Evolutionary conservation across 1,139 yeast species (phyloP), one percentile per base, ranked within the genome.

Genomic region (Kodamaea ohmeri): DNA sequence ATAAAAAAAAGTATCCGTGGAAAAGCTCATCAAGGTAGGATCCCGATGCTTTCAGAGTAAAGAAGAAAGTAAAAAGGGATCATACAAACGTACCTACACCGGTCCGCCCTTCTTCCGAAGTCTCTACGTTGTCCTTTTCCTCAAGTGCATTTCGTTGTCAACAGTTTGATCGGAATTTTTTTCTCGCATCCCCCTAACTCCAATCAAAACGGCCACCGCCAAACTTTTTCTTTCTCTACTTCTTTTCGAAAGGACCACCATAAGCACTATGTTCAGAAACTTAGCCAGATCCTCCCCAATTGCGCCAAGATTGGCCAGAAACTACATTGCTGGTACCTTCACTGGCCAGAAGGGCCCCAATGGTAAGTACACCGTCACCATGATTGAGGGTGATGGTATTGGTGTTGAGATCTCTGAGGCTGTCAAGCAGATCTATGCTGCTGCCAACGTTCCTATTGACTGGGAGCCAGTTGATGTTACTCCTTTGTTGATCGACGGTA

Each of bases 311-410:
- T 61, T 70, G 45, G 49, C 71, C 54, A 70, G 76, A 68, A 52
- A 65, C 46, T 69, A 66, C 48, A 63, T 71, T 50, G 71, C 76
- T 41, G 76, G 76, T 46, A 75, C 70, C 53, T 71, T 71, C 58
- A 70, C 76, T 47, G 77, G 77, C 40, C 41, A 55, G 42, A 69
- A 63, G 54, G 64, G 64, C 37, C 58, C 74, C 46, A 68, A 71
- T 50, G 92, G 92, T 49, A 83, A 86, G 60, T 92, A 83, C 72
- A 80, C 89, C 43, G 98, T 92, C 48, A 90, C 98, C 40, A 75
- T 92, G 72, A 92, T 92, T 58, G 97, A 90, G 71, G 98, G 98
- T 67, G 98, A 92, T 61, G 98, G 98, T 73, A 90, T 92, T 54
- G 98, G 98, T 53, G 78, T 83, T 40, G 98, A 92, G 70, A 92